A percentile compares a stretch with the other conserved stretches of the same genome.
These are phyloP conservation scores for Pugionium dolabratum DNA, from an alignment of 345 rosid genomes.

Conservation along the genomic window DNA sequence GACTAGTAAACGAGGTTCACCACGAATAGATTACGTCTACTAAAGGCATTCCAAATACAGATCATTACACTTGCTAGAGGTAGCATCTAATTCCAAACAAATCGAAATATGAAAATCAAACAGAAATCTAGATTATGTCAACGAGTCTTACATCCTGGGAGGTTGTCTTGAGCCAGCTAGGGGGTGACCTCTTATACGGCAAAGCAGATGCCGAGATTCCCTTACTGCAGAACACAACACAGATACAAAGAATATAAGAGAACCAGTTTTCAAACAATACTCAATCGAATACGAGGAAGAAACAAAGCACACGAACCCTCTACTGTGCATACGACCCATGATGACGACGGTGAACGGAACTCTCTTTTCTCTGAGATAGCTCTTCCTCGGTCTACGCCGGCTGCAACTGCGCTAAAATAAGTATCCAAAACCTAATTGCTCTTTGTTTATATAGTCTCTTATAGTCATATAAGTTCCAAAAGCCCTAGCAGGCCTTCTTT, in stretches of 20 bases:
- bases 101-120: not conserved
- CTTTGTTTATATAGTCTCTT: constrained; percentile 10
- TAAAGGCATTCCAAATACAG: constrained; percentile 15
- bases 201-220: constrained; percentile 67
- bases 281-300: not conserved
- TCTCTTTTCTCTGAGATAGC: constrained; percentile 11
- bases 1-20: not conserved
- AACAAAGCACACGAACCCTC: constrained; percentile 38
- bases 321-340: constrained; percentile 70
- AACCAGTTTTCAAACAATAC: not conserved
- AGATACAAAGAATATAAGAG: constrained; percentile 1
- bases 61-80: not conserved
- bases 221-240: constrained; percentile 40
- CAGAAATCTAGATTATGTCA: not conserved
- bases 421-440: not conserved
- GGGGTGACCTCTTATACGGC: constrained; percentile 58
- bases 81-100: constrained; percentile 22
- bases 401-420: constrained; percentile 22
- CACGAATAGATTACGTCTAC: not conserved
- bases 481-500: not conserved
- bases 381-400: constrained; percentile 13
- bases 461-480: not conserved
- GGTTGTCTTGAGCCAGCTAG: constrained; percentile 61
- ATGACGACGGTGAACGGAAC: constrained; percentile 4
- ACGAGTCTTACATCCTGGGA: constrained; percentile 56